Base-by-base conservation (phyloP, 2,329 filamentous ascomycete genomes). In the Penicillium sp. region DNA sequence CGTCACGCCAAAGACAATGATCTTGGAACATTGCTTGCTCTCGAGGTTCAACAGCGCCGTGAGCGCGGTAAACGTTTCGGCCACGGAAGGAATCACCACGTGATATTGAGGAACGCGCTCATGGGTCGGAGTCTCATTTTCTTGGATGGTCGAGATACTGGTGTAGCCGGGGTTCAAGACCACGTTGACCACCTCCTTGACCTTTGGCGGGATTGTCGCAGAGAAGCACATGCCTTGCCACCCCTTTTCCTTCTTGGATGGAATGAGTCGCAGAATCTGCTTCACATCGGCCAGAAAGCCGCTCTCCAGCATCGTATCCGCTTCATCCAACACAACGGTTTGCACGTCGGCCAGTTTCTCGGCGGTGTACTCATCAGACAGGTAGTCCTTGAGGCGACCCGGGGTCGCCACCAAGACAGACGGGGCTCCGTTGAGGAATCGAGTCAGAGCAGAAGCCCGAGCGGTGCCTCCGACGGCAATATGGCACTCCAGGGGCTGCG, bases 1-100 rank as follows among this genome's bases (percentile, higher is more conserved):
- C 18, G 85, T 88, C 57, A 85, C 85, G 63, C 90, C 84, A 72
- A 94, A 96, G 37, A 94, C 74, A 49, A 96, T 91, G 32, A 88
- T 88, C 75, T 96, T 96, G 75, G 95, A 94, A 45, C 48, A 56
- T 11, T 36, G 53, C 47, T 56, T 56, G 49, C 45, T 64, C 54
- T 78, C 75, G 48, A 66, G 62, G 29, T 72, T 65, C 29, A 78
- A 63, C 11, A 79, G 59, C 4, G 74, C 68, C 27, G 69, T 61
- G 18, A 78, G 66, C 0, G 68, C 68, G 35, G 66, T 68, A 51
- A 76, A 78, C 1, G 69, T 73, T 26, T 76, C 68, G 18, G 57
- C 61, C 26, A 76, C 67, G 3, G 62, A 61, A 2, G 71, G 70
- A 5, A 75, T 70, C 13, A 72, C 60, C 24, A 78, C 66, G 40